Evolutionary conservation across 306 rosid species (phyloP).

Genomic region (Benincasa hispida): DNA sequence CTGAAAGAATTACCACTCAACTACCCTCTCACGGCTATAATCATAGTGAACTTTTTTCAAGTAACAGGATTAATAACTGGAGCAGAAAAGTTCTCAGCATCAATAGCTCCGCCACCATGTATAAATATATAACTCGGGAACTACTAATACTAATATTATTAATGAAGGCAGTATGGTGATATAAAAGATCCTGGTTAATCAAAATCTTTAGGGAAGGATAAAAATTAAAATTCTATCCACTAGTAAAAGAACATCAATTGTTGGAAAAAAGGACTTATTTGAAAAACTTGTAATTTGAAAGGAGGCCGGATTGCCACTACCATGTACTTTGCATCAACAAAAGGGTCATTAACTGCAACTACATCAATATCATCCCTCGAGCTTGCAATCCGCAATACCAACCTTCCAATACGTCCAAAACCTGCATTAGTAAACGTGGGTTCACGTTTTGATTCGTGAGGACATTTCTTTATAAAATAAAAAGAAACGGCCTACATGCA

Average conservation of each 20-base stretch:
- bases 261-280: neutral
- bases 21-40: neutral
- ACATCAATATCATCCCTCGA: constrained; percentile 81
- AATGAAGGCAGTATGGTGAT: neutral
- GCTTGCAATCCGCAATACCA: constrained; percentile 84
- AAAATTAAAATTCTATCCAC: neutral
- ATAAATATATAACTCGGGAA: neutral
- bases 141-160: neutral
- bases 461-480: neutral
- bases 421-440: constrained; percentile 27
- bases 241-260: neutral
- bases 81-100: neutral
- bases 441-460: neutral
- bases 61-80: neutral
- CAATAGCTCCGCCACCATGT: neutral
- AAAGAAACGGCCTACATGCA: neutral
- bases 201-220: neutral
- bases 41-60: neutral
- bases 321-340: constrained; percentile 89
- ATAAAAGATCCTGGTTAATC: neutral
- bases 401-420: constrained; percentile 96
- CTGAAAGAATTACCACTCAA: neutral
- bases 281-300: neutral
- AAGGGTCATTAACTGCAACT: constrained; percentile 86
- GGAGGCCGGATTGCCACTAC: constrained; percentile 22